phyloP scores from a whole-genome alignment of 2,329 filamentous ascomycete species.

The Paraconiothyrium sp. region DNA sequence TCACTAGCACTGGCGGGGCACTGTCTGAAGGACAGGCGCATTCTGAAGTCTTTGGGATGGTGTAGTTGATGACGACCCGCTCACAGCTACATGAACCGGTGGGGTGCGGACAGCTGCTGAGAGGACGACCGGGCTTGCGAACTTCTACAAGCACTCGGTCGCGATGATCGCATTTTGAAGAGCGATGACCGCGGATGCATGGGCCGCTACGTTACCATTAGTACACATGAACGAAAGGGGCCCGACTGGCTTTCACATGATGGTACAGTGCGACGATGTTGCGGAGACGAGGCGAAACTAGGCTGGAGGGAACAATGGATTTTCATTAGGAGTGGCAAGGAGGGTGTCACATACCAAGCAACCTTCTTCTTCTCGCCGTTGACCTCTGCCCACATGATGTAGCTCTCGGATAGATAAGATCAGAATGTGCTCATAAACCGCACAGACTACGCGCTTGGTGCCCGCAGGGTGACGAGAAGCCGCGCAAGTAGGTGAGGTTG shows the following conservation, averaged over 20 bases:
- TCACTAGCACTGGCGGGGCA: constrained; percentile 31
- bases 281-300: constrained; percentile 19
- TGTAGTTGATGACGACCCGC: constrained; percentile 64
- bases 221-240: constrained; percentile 14
- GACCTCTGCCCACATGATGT: constrained; percentile 67
- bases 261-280: background rate
- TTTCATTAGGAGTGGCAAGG: constrained; percentile 8
- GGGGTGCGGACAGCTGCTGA: constrained; percentile 75
- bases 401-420: constrained; percentile 37
- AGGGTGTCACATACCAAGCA: constrained; percentile 68
- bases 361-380: constrained; percentile 78
- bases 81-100: constrained; percentile 70
- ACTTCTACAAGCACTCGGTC: constrained; percentile 76
- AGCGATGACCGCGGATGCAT: constrained; percentile 79
- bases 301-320: background rate
- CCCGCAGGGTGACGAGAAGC: background rate
- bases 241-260: background rate
- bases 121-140: constrained; percentile 74
- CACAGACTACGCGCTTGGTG: constrained; percentile 22
- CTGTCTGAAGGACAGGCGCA: constrained; percentile 49
- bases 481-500: constrained; percentile 5
- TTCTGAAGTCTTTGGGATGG: constrained; percentile 53
- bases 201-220: constrained; percentile 65
- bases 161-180: constrained; percentile 76
- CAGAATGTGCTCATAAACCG: constrained; percentile 43